Conservation (phyloP, 108 stramenopile species). For the Pseudonitzschia multiseries region DNA sequence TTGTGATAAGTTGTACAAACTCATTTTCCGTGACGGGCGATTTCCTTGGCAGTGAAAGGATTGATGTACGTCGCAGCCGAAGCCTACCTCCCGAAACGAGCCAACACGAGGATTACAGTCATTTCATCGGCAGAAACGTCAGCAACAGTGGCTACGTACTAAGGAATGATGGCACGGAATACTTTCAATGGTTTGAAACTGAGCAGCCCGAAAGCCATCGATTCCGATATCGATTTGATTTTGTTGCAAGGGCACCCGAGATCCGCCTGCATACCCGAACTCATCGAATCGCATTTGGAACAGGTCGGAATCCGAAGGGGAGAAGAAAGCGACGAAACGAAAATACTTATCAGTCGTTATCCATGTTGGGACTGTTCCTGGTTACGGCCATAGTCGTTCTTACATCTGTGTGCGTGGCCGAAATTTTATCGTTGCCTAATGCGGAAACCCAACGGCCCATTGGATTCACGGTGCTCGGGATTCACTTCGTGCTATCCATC, state of each 20-base stretch:
- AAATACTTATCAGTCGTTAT: not conserved
- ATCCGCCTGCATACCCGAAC: conserved; percentile 14
- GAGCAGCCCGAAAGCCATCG: not conserved
- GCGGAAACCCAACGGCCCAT: conserved; percentile 18
- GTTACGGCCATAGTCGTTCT: conserved; percentile 4
- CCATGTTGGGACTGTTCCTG: not conserved
- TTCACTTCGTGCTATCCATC: not conserved
- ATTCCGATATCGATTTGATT: not conserved
- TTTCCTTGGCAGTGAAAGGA: not conserved
- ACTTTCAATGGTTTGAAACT: conserved; percentile 21
- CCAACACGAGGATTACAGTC: not conserved
- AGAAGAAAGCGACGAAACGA: not conserved
- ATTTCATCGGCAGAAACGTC: no score
- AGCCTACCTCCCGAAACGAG: not conserved
- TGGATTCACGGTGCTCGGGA: not conserved
- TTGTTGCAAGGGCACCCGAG: conserved; percentile 12
- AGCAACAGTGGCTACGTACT: not conserved
- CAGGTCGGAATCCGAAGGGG: not conserved
- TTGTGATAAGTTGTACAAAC: not conserved
- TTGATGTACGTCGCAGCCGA: not conserved
- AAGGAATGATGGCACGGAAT: conserved; percentile 6
- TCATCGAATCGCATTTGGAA: conserved; percentile 9
- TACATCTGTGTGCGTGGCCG: not conserved
- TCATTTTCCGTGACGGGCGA: not conserved
- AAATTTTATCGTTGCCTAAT: conserved; percentile 9